phyloP scores from a whole-genome alignment of 345 rosid genomes.

The Melaleuca quinquenervia region DNA sequence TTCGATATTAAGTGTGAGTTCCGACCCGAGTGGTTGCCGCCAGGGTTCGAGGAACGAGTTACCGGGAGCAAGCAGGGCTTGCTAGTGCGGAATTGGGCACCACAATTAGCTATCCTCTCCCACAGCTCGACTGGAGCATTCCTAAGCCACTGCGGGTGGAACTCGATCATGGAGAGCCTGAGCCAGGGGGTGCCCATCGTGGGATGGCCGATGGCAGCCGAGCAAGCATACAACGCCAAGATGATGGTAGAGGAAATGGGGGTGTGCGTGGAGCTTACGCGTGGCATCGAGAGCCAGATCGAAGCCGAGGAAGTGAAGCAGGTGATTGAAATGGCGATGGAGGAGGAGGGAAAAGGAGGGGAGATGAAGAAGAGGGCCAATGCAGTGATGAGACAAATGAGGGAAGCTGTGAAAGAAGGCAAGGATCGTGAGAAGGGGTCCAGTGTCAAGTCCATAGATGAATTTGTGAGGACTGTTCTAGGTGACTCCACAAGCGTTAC shows the following conservation, averaged over 20 bases:
- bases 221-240: conserved; percentile 34
- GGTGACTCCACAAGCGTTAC: not conserved
- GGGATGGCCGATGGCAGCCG: conserved; percentile 52
- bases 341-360: conserved; percentile 16
- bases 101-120: conserved; percentile 34
- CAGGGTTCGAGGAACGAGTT: conserved; percentile 25
- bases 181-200: conserved; percentile 39
- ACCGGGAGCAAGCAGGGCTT: conserved; percentile 9
- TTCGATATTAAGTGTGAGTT: conserved; percentile 23
- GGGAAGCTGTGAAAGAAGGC: conserved; percentile 15
- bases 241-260: conserved; percentile 47
- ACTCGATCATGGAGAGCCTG: conserved; percentile 39
- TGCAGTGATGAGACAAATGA: not conserved
- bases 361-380: conserved; percentile 17
- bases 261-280: conserved; percentile 24
- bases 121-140: conserved; percentile 32
- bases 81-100: conserved; percentile 36
- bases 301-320: conserved; percentile 9
- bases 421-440: not conserved
- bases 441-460: not conserved
- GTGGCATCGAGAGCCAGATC: conserved; percentile 14
- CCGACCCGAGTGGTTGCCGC: conserved; percentile 30
- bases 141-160: conserved; percentile 51
- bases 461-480: not conserved
- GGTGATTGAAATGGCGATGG: conserved; percentile 27